Conservation (phyloP, 2,329 filamentous ascomycete genomes). For the Aspergillus felis region DNA sequence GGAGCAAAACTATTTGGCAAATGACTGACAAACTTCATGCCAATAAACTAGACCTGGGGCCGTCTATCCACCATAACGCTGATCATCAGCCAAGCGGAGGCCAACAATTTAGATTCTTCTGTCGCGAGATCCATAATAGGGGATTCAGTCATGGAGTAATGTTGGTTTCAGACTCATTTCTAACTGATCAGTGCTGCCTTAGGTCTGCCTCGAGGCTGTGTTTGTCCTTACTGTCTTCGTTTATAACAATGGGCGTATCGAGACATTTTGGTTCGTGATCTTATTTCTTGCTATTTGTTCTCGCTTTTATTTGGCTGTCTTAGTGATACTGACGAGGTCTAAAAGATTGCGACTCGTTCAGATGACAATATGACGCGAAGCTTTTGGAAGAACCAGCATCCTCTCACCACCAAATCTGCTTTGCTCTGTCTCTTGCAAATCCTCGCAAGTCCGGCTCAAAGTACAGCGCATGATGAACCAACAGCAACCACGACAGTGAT, state of each 20-base stretch:
- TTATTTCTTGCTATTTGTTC: background rate
- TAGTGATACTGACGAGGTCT: background rate
- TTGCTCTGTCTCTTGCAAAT: background rate
- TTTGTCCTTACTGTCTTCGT: background rate
- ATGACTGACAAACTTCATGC: no score
- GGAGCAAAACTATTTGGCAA: no score
- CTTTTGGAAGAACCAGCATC: background rate
- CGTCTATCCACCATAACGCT: background rate
- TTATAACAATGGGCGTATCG: background rate
- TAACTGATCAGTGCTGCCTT: background rate
- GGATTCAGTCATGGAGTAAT: background rate
- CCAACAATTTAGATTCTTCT: background rate
- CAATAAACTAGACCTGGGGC: no score
- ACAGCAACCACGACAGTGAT: background rate
- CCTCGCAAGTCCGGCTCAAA: background rate
- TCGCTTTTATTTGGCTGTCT: background rate
- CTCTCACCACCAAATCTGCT: background rate
- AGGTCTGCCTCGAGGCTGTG: background rate
- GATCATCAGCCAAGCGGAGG: background rate
- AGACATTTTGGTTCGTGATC: background rate
- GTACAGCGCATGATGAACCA: background rate
- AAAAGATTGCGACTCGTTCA: background rate
- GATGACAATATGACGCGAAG: background rate
- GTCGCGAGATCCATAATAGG: background rate
- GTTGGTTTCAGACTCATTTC: background rate